Conservation (phyloP, 2,329 filamentous ascomycete species). For the Ilyonectria sp. region DNA sequence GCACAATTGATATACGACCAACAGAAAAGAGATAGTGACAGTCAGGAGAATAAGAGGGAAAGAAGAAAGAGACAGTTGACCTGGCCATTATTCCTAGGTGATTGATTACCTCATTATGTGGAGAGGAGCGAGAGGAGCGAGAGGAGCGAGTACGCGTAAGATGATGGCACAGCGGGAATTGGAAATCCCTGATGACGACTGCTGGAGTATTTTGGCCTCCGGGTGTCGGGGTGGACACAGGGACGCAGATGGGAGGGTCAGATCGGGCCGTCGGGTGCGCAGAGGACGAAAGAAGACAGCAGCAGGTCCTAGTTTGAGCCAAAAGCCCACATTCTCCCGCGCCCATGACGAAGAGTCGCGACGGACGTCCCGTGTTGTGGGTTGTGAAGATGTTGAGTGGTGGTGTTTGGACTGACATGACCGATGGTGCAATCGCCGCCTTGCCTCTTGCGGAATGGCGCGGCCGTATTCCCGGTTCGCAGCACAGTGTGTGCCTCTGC, state of each 20-base stretch:
- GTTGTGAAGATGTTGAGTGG: slow-evolving; percentile 19
- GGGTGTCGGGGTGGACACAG: slow-evolving; percentile 37
- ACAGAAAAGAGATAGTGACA: background rate
- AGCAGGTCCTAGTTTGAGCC: background rate
- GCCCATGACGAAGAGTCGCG: slow-evolving; percentile 33
- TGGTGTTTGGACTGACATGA: slow-evolving; percentile 35
- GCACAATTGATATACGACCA: background rate
- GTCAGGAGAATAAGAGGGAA: background rate
- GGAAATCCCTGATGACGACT: slow-evolving; percentile 4
- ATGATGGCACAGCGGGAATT: background rate
- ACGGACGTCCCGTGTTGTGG: slow-evolving; percentile 30
- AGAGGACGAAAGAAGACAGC: slow-evolving; percentile 1
- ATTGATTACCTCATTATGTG: slow-evolving; percentile 6
- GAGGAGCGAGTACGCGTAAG: slow-evolving; percentile 8
- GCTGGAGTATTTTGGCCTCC: background rate
- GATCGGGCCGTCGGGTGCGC: slow-evolving; percentile 33
- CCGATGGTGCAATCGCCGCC: slow-evolving; percentile 48
- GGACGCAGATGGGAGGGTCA: slow-evolving; percentile 20
- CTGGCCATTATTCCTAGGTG: background rate
- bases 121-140: background rate
- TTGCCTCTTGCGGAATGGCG: slow-evolving; percentile 43
- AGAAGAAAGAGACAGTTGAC: background rate
- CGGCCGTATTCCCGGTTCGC: slow-evolving; percentile 25
- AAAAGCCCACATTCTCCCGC: slow-evolving; percentile 15
- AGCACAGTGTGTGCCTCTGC: background rate